Base-by-base conservation (phyloP, 306 rosid species). In the Hylodesmum podocarpum region DNA sequence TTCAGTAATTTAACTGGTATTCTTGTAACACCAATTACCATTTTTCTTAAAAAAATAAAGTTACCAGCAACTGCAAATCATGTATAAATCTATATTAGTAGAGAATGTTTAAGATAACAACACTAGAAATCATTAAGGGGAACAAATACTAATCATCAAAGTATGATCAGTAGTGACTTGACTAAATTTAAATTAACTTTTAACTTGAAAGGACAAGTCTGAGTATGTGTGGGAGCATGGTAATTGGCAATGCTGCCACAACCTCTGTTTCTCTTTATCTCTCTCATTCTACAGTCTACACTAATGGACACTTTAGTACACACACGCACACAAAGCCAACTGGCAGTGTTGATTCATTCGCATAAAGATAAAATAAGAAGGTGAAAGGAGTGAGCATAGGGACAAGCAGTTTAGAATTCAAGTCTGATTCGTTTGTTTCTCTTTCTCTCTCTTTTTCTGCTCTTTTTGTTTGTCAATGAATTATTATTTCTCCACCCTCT, bases 331-430 rank as follows among this genome's bases (percentile, higher is more conserved):
- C 80, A 82, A 46, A 79, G 89, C 94, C 98, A 91, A 91, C 97
- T 91, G 96, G 97, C 98, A 88, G 66, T 72, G 83, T 88, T 78
- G 91, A 89, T 88, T 78, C 85, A 88, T 78, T 80, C 85, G 82
- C 87, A 81, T 77, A 83, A 71, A 79, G 83, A 90, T 88, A 85
- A 89, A 89, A 85, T 76, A 86, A 86, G 78, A 80, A 78, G 86
- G 87, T 88, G 86, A 87, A 86, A 86, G 83, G 87, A 80, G 81
- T 82, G 82, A 88, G 89, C 87, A 70, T 75, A 78, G 81, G 83
- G 96, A 91, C 90, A 91, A 78, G 62, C 65, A 82, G 88, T 85
- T 84, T 83, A 90, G 84, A 91, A 85, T 82, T 89, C 83, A 82
- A 82, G 83, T 85, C 84, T 75, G 73, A 83, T 87, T 85, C 78